These are phyloP conservation scores for Phytophthora agathidicida DNA, from an alignment of 352 stramenopile species.

Conservation along the genomic window DNA sequence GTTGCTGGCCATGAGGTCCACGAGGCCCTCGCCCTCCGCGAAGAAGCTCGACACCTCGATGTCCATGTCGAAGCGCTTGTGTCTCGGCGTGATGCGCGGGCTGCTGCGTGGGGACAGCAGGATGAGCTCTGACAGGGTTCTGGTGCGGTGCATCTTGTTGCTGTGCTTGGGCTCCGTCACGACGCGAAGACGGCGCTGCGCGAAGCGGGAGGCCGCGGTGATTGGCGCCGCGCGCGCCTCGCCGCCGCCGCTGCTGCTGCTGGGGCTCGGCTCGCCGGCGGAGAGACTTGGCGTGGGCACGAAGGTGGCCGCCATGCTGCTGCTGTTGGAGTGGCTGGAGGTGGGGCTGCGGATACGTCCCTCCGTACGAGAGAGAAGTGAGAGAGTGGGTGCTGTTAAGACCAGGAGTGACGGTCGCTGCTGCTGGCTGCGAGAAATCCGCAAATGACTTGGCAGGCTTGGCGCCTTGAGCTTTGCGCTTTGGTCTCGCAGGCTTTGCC, in stretches of 20 bases:
- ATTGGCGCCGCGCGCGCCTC: slow-evolving; percentile 26
- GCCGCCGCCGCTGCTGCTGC: slow-evolving; percentile 18
- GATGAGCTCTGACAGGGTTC: slow-evolving; percentile 79
- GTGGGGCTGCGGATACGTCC: slow-evolving; percentile 9
- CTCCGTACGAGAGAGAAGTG: too few species aligned
- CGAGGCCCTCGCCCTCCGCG: slow-evolving; percentile 68
- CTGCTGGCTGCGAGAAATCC: slow-evolving; percentile 4
- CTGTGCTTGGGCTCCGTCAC: slow-evolving; percentile 84
- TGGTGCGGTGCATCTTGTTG: slow-evolving; percentile 88
- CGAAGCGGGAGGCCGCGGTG: slow-evolving; percentile 51
- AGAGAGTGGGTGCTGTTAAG: too few species aligned
- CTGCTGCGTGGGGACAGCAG: slow-evolving; percentile 71
- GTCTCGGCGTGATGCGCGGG: slow-evolving; percentile 55
- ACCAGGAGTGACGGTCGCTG: too few species aligned
- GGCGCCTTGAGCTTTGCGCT: too few species aligned
- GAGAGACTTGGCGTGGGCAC: slow-evolving; percentile 26
- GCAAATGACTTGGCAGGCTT: slow-evolving; percentile 13
- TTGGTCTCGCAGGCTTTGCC: too few species aligned
- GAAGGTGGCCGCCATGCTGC: slow-evolving; percentile 32
- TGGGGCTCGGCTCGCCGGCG: slow-evolving; percentile 29
- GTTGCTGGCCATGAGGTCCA: slow-evolving; percentile 60
- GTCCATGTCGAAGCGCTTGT: slow-evolving; percentile 86
- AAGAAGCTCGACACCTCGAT: slow-evolving; percentile 81
- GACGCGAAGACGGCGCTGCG: slow-evolving; percentile 70
- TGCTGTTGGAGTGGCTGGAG: neutral